Conservation (phyloP, 2,329 filamentous ascomycete species). For the Claviceps monticola region DNA sequence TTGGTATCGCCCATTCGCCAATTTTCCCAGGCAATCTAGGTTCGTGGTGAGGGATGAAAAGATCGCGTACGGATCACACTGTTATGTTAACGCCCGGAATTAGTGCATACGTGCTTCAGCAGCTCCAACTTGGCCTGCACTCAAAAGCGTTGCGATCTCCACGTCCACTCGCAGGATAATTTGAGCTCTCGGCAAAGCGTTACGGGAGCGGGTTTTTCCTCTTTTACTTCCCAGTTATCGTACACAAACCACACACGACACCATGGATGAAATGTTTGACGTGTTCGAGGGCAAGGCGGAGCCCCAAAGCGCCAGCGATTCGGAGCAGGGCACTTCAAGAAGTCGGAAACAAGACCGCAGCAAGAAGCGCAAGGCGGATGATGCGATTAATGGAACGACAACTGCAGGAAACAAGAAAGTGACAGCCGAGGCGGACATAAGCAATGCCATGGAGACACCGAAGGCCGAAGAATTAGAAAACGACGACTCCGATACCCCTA, state of each 20-base stretch:
- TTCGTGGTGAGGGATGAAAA: not conserved
- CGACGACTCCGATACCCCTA: slow-evolving; percentile 29
- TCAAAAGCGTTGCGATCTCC: not conserved
- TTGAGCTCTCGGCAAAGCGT: not conserved
- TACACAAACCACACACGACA: slow-evolving; percentile 4
- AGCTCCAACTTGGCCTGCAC: not conserved
- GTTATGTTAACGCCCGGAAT: slow-evolving; percentile 10
- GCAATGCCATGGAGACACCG: slow-evolving; percentile 29
- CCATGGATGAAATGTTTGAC: slow-evolving; percentile 69
- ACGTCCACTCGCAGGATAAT: not conserved
- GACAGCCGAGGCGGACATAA: slow-evolving; percentile 19
- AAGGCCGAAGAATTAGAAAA: slow-evolving; percentile 21
- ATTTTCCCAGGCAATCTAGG: not conserved
- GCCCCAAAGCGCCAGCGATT: slow-evolving; percentile 27
- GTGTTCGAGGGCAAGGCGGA: slow-evolving; percentile 56
- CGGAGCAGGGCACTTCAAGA: slow-evolving; percentile 31
- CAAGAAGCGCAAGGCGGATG: slow-evolving; percentile 81
- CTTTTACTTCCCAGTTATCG: not conserved
- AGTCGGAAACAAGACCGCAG: slow-evolving; percentile 44
- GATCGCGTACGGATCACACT: slow-evolving; percentile 2
- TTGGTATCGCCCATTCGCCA: slow-evolving; percentile 4
- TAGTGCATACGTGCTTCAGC: slow-evolving; percentile 8
- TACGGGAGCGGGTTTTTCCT: not conserved
- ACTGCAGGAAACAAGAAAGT: slow-evolving; percentile 6
- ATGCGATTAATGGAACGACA: slow-evolving; percentile 48